phyloP scores from a whole-genome alignment of 805 yeast species.

The Suhomyces kilbournensis region DNA sequence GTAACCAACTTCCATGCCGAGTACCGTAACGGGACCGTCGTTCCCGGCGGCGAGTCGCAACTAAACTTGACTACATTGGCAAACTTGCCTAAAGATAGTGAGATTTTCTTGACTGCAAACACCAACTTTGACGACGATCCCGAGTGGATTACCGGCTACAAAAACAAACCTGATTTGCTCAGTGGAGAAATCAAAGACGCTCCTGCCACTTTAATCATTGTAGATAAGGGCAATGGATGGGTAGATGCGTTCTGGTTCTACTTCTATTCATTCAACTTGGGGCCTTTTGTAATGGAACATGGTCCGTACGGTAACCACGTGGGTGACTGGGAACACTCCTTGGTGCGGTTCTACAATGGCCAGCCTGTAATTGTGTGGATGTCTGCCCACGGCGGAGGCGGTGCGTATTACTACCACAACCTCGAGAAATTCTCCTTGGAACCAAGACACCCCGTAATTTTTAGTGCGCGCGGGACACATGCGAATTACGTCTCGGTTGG shows the following conservation, averaged over 20 bases:
- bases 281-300: constrained; percentile 95
- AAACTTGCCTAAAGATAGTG: constrained; percentile 24
- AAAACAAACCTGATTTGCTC: constrained; percentile 64
- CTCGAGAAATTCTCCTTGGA: constrained; percentile 58
- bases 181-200: constrained; percentile 73
- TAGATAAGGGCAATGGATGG: constrained; percentile 92
- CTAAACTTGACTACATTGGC: constrained; percentile 35
- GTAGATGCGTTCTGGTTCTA: constrained; percentile 96
- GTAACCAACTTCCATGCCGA: constrained; percentile 64
- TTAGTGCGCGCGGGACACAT: constrained; percentile 93
- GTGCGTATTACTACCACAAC: constrained; percentile 77
- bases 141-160: constrained; percentile 77
- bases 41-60: constrained; percentile 30
- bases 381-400: constrained; percentile 98
- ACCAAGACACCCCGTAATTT: constrained; percentile 63
- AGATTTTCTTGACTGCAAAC: constrained; percentile 60
- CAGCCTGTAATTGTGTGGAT: constrained; percentile 86
- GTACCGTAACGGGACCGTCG: constrained; percentile 46
- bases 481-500: constrained; percentile 97
- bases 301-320: constrained; percentile 98
- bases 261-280: constrained; percentile 89
- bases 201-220: constrained; percentile 77
- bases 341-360: constrained; percentile 80
- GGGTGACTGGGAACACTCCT: constrained; percentile 97
- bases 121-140: constrained; percentile 71